Evolutionary conservation across 768 basidiomycete genomes (phyloP), one percentile per base, ranked within the genome.

Genomic region (Lentinus brumalis): DNA sequence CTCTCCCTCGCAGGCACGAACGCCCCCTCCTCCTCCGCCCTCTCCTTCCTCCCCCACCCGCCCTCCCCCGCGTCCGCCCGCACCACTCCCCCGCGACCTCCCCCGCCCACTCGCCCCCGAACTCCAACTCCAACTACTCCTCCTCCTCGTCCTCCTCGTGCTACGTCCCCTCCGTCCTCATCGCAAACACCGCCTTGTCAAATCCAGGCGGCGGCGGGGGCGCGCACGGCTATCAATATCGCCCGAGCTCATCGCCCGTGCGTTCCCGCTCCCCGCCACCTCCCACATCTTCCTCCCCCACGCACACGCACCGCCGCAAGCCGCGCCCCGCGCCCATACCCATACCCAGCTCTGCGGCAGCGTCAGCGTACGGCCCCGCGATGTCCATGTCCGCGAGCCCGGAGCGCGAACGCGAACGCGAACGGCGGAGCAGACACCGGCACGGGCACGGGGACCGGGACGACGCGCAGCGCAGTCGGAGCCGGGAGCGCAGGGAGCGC

Each of bases 11-110:
- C 56, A 5, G 52, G 57, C 58, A 57, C 59, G 16, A 56, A 62
- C 54, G 55, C 60, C 44, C 50, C 59, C 47, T 55, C 61, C 40
- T 29, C 63, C 31, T 50, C 57, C 14, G 61, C 63, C 15, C 62
- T 64, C 59, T 63, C 66, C 56, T 69, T 69, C 68, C 68, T 69
- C 60, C 68, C 68, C 35, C 68, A 69, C 57, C 60, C 68, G 49
- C 65, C 62, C 26, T 57, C 62, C 2, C 62, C 31, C 56, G 56
- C 51, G 56, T 59, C 5, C 62, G 62, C 51, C 61, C 56, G 15
- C 50, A 56, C 21, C 45, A 50, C 10, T 53, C 55, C 9, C 50
- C 60, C 44, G 21, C 35, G 30, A 38, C 53, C 31, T 31, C 60
- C 14, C 30, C 62, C 49, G 5, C 62, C 32, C 26, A 51, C 30